Base-by-base conservation (phyloP, 805 yeast genomes). In the Metschnikowia lunata region DNA sequence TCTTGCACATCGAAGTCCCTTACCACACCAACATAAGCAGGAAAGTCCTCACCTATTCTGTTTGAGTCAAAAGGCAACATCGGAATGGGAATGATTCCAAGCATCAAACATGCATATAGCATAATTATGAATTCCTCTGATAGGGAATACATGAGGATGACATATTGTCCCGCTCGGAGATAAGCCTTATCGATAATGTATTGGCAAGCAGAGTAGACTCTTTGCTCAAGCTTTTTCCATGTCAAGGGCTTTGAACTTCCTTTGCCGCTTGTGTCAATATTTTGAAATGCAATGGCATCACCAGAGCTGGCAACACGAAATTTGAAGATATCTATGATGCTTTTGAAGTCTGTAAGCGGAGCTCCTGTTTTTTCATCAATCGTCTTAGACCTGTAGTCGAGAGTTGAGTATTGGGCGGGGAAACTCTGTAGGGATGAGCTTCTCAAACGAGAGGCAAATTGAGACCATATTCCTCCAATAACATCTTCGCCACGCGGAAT, bases 61-160 rank as follows among this genome's bases (percentile, higher is more conserved):
- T 73, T 74, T 10, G 80, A 70, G 48, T 84, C 88, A 34, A 89
- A 65, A 0, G 95, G 89, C 8, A 81, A 68, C 59, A 88, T 62
- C 0, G 95, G 93, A 12, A 91, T 74, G 0, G 93, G 88, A 3
- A 86, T 74, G 5, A 88, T 45, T 8, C 97, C 96, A 42, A 89
- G 77, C 44, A 83, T 65, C 61, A 91, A 77, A 60, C 98, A 91
- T 0, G 99, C 97, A 62, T 82, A 80, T 1, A 89, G 71, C 2
- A 95, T 88, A 27, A 88, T 79, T 6, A 84, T 79, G 57, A 79
- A 91, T 49, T 93, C 98, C 45, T 90, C 96, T 1, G 89, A 80
- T 37, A 91, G 76, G 0, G 95, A 84, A 60, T 88, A 89, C 83
- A 89, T 83, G 55, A 93, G 67, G 3, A 89, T 73, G 4, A 88